Percentiles rank a stretch among this genome's conserved stretches.
These are phyloP conservation scores for Aspergillus sp. DNA, from an alignment of 2,329 filamentous ascomycete genomes.

Conservation along the genomic window DNA sequence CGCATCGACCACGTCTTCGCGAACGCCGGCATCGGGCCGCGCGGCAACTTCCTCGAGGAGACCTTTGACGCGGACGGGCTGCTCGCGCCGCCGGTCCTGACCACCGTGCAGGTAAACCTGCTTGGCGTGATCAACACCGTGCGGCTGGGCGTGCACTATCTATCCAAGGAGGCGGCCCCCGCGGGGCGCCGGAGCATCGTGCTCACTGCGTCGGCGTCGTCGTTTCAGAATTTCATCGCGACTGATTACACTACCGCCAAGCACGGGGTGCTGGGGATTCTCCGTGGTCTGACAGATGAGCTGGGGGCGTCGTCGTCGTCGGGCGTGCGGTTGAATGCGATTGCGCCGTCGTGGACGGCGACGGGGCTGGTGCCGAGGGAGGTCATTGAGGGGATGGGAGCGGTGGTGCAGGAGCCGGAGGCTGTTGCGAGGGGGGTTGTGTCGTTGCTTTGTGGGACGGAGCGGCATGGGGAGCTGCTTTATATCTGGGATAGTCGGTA, in stretches of 20 bases:
- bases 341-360: slow-evolving; percentile 57
- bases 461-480: slow-evolving; percentile 53
- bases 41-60: slow-evolving; percentile 47
- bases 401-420: slow-evolving; percentile 42
- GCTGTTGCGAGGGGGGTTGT: slow-evolving; percentile 51
- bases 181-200: slow-evolving; percentile 49
- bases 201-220: slow-evolving; percentile 52
- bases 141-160: slow-evolving; percentile 50
- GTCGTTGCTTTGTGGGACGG: slow-evolving; percentile 50
- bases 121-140: slow-evolving; percentile 52
- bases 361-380: slow-evolving; percentile 48
- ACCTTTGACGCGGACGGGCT: slow-evolving; percentile 53
- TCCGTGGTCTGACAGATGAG: slow-evolving; percentile 47
- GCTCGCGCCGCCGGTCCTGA: slow-evolving; percentile 44
- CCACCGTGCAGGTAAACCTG: slow-evolving; percentile 52
- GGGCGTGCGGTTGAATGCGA: slow-evolving; percentile 52
- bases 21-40: slow-evolving; percentile 56
- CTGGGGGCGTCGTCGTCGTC: slow-evolving; percentile 20
- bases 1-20: slow-evolving; percentile 50
- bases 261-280: slow-evolving; percentile 55
- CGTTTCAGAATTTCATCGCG: slow-evolving; percentile 51
- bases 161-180: slow-evolving; percentile 22
- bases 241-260: slow-evolving; percentile 57
- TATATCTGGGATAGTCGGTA: slow-evolving; percentile 51
- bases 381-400: slow-evolving; percentile 12